Percentiles rank a stretch among this genome's conserved stretches.
These are phyloP conservation scores for Mentha longifolia DNA, from an alignment of 257 asterid genomes.

Conservation along the genomic window DNA sequence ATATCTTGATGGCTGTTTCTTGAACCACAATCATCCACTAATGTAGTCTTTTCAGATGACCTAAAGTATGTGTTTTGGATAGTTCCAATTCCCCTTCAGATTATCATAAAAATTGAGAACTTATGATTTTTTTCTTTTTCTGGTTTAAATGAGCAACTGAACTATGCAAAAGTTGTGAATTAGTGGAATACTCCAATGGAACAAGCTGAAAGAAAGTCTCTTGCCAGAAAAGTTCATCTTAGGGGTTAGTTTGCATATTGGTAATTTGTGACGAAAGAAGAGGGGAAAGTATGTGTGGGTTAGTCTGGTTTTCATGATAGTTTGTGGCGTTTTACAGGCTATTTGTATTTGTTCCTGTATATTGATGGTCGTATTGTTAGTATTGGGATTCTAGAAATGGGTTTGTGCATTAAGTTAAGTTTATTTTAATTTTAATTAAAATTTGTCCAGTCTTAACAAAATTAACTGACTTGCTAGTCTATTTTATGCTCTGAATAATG, in stretches of 20 bases:
- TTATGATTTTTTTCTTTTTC: background rate
- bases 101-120: background rate
- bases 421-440: background rate
- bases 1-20: too few species aligned
- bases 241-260: background rate
- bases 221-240: background rate
- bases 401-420: background rate
- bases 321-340: background rate
- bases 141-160: background rate
- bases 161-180: background rate
- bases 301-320: background rate
- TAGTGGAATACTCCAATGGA: background rate
- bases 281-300: background rate
- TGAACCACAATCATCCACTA: too few species aligned
- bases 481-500: conserved; percentile 19
- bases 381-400: conserved; percentile 1
- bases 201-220: background rate
- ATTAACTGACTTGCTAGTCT: background rate
- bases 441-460: conserved; percentile 3
- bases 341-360: background rate
- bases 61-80: background rate
- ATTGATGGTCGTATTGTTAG: background rate
- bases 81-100: background rate
- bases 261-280: background rate
- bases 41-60: background rate